phyloP scores from a whole-genome alignment of 805 yeast species.

The Metschnikowia continentalis region DNA sequence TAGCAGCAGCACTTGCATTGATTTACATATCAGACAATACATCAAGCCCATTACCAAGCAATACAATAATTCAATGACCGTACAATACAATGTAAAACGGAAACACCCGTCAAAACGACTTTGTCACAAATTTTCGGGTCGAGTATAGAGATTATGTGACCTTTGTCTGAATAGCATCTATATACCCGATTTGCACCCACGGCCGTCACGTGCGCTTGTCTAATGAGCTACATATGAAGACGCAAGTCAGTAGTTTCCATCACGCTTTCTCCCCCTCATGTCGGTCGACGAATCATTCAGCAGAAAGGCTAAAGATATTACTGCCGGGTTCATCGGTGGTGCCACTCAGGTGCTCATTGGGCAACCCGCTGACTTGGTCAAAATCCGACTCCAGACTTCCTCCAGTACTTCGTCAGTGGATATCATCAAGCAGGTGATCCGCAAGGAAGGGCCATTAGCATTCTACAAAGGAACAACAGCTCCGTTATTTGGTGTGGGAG shows the following conservation, averaged over 20 bases:
- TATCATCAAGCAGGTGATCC: conserved; percentile 33
- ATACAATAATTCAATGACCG: neutral
- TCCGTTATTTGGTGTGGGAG: conserved; percentile 43
- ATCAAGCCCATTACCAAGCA: neutral
- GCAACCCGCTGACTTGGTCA: conserved; percentile 45
- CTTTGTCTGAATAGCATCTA: neutral
- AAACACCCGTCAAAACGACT: no score
- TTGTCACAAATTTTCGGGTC: neutral
- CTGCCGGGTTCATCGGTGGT: conserved; percentile 45
- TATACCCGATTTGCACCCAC: conserved; percentile 11
- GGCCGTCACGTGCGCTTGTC: conserved; percentile 21
- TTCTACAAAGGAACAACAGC: conserved; percentile 45
- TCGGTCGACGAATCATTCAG: conserved; percentile 32
- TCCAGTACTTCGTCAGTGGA: conserved; percentile 27
- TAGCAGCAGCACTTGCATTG: conserved; percentile 2
- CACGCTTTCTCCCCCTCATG: conserved; percentile 6
- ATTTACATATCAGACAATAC: neutral
- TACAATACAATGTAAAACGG: no score
- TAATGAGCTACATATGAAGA: conserved; percentile 1
- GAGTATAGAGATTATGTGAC: neutral
- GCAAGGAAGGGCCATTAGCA: conserved; percentile 40
- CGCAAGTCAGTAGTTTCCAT: neutral
- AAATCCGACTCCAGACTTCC: conserved; percentile 40
- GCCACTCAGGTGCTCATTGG: conserved; percentile 46
- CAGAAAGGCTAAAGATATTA: conserved; percentile 38